phyloP scores from a whole-genome alignment of 805 yeast species.

The Suhomyces kilbournensis region DNA sequence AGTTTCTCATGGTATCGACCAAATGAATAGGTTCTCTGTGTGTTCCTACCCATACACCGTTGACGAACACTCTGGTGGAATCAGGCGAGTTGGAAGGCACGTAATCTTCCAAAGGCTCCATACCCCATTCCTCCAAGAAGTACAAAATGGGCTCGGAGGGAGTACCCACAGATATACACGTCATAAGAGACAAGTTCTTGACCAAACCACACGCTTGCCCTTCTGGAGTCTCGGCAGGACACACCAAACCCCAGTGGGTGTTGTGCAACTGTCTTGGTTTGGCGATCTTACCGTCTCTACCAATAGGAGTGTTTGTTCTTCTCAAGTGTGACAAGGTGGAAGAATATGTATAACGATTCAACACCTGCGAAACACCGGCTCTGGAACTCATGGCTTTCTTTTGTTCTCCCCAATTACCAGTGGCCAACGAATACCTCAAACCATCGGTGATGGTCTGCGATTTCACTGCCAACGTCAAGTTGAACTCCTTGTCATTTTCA shows the following conservation, averaged over 20 bases:
- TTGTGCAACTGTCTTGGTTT: constrained; percentile 98
- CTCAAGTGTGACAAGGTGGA: constrained; percentile 98
- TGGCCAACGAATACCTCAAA: constrained; percentile 93
- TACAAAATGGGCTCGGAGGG: constrained; percentile 93
- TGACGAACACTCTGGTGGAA: constrained; percentile 91
- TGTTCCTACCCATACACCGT: constrained; percentile 99
- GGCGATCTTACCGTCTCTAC: constrained; percentile 98
- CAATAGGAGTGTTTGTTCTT: constrained; percentile 98
- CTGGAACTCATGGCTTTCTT: constrained; percentile 98
- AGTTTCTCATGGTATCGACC: constrained; percentile 83
- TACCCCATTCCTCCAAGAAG: constrained; percentile 97
- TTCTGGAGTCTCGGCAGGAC: constrained; percentile 99
- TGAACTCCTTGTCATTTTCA: constrained; percentile 95
- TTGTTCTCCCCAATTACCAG: constrained; percentile 99
- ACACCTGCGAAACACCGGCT: constrained; percentile 99
- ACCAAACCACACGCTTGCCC: constrained; percentile 99
- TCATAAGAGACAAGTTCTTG: constrained; percentile 92
- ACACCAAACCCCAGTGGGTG: constrained; percentile 99
- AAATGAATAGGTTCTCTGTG: constrained; percentile 94
- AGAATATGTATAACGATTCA: constrained; percentile 95
- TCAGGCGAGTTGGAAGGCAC: constrained; percentile 89
- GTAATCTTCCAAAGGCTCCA: constrained; percentile 95
- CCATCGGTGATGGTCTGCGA: constrained; percentile 97
- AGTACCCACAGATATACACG: constrained; percentile 96
- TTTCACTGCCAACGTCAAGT: constrained; percentile 93